Evolutionary conservation across 1,284 basidiomycete genomes (phyloP).

Genomic region (Sporisorium iseilematis-ciliati): DNA sequence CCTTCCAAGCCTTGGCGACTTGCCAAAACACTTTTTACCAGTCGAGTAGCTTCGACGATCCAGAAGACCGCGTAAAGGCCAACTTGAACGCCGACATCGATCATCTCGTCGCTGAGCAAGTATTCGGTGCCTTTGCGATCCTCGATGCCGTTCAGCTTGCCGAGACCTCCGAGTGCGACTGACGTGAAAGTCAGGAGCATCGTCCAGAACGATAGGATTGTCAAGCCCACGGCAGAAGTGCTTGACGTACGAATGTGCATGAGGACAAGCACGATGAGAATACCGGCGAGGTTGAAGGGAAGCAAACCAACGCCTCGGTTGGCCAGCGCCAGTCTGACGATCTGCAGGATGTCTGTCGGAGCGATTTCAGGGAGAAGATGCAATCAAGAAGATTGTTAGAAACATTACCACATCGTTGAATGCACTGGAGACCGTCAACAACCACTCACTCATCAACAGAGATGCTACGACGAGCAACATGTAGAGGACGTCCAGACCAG

Average conservation of each 20-base stretch:
- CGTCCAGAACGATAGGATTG: conserved; percentile 45
- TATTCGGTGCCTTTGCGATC: conserved; percentile 50
- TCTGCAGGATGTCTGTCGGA: conserved; percentile 54
- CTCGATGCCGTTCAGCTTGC: conserved; percentile 39
- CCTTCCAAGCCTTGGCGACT: conserved; percentile 5
- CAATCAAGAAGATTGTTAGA: conserved; percentile 6
- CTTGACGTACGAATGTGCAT: conserved; percentile 28
- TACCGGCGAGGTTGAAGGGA: conserved; percentile 53
- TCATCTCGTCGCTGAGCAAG: conserved; percentile 49
- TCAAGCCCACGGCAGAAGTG: conserved; percentile 15
- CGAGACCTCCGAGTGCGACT: conserved; percentile 36
- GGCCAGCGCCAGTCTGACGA: conserved; percentile 56
- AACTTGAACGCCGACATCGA: conserved; percentile 52
- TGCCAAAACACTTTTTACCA: conserved; percentile 5
- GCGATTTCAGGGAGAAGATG: neutral
- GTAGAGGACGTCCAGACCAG: conserved; percentile 35
- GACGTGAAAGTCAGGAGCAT: conserved; percentile 46
- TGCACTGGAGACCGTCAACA: neutral
- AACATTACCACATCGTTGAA: neutral
- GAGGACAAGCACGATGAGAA: conserved; percentile 50
- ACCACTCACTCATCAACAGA: conserved; percentile 55
- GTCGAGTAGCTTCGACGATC: conserved; percentile 24
- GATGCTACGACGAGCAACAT: conserved; percentile 50
- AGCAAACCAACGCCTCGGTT: conserved; percentile 53
- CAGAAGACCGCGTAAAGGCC: conserved; percentile 50